Base-by-base conservation (phyloP, 495 filamentous ascomycete species). In the Wilcoxina mikolae region DNA sequence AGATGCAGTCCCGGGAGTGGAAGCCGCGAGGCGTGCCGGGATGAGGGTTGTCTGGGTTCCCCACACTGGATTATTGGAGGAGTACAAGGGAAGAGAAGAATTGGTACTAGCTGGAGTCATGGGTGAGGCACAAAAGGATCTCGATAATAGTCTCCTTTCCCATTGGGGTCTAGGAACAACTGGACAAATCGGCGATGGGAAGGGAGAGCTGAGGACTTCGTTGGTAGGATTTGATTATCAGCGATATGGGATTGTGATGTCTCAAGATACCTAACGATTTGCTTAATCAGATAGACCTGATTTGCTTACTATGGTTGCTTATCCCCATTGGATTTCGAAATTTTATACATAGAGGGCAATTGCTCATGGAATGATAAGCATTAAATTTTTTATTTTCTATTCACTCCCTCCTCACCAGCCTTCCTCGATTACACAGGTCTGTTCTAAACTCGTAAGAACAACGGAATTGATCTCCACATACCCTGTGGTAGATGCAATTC, bases 11-110 rank as follows among this genome's bases (percentile, higher is more conserved):
- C 85, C 87, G 0, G 91, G 91, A 0, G 87, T 95, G 0, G 91
- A 99, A 70, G 78, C 89, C 9, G 91, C 87, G 10, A 71, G 91
- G 27, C 77, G 91, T 53, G 91, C 93, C 0, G 93, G 93, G 0
- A 96, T 96, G 93, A 76, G 87, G 56, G 91, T 95, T 7, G 73
- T 94, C 0, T 99, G 91, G 91, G 81, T 79, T 58, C 91, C 91
- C 4, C 89, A 96, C 72, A 76, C 79, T 2, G 85, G 78, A 66
- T 68, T 99, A 24, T 70, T 84, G 71, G 73, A 77, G 60, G 80
- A 84, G 65, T 93, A 83, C 62, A 69, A 68, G 35, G 89, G 86
- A 3, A 75, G 81, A 39, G 87, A 94, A 69, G 74, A 72, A 44
- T 78, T 87, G 67, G 87, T 99, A 4, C 71, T 99, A 15, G 93